Evolutionary conservation across 2,329 filamentous ascomycete species (phyloP).

Genomic region (Leptographium lundbergii): DNA sequence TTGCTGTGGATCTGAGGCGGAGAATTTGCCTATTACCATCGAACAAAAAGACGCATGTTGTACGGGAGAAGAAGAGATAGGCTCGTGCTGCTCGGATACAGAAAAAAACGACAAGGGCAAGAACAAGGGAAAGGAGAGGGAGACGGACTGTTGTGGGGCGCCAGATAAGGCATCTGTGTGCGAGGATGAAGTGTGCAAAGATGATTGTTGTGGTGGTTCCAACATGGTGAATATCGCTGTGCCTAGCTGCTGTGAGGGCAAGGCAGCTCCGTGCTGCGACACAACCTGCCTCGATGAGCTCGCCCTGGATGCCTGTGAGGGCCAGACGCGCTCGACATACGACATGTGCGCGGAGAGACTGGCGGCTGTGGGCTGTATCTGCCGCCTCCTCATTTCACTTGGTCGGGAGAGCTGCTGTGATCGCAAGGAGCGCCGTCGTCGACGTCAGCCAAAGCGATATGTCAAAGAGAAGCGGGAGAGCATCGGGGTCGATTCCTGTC

Average conservation of each 20-base stretch:
- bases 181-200: neutral
- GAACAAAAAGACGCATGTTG: too few relatives aligned
- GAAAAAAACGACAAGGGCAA: too few relatives aligned
- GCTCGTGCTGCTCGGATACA: too few relatives aligned
- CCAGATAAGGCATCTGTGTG: neutral
- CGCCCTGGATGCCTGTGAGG: neutral
- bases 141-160: neutral
- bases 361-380: slow-evolving; percentile 39
- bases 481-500: too few relatives aligned
- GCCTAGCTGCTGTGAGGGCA: neutral
- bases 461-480: neutral
- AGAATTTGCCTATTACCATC: too few relatives aligned
- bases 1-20: neutral
- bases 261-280: neutral
- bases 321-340: slow-evolving; percentile 22
- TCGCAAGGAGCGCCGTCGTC: slow-evolving; percentile 6
- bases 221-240: neutral
- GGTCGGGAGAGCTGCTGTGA: slow-evolving; percentile 39
- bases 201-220: neutral
- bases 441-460: neutral
- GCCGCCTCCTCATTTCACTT: slow-evolving; percentile 35
- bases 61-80: too few relatives aligned
- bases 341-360: slow-evolving; percentile 29
- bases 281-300: neutral
- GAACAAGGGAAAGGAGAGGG: neutral